phyloP scores from a whole-genome alignment of 805 yeast genomes.

The Spathaspora hagerdaliae region DNA sequence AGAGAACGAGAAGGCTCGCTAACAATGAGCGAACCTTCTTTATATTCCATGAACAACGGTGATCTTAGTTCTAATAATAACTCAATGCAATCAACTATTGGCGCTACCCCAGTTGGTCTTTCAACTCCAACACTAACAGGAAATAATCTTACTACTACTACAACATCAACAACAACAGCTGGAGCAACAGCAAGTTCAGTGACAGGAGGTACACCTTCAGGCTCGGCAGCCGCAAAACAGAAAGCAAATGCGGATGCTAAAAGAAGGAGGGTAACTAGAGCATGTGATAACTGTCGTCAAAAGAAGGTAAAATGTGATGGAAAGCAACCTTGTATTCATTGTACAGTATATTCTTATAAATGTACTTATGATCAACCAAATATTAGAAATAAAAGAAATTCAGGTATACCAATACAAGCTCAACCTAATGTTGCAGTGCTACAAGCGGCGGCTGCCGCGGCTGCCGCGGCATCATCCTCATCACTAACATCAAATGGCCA shows the following conservation, averaged over 20 bases:
- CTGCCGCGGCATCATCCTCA: slow-evolving; percentile 4
- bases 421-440: slow-evolving; percentile 8
- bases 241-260: slow-evolving; percentile 25
- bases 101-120: too few species aligned
- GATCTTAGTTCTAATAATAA: too few species aligned
- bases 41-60: too few species aligned
- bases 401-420: slow-evolving; percentile 27
- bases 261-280: slow-evolving; percentile 64
- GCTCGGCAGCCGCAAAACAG: neutral
- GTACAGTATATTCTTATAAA: slow-evolving; percentile 81
- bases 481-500: neutral
- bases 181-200: neutral
- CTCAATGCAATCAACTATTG: too few species aligned
- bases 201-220: too few species aligned
- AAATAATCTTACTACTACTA: neutral
- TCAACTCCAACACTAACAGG: neutral
- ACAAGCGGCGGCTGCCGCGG: slow-evolving; percentile 8
- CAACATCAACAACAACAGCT: neutral
- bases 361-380: slow-evolving; percentile 84
- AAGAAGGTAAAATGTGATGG: slow-evolving; percentile 82
- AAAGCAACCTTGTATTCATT: slow-evolving; percentile 71
- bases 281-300: slow-evolving; percentile 72
- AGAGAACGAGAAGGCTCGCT: neutral
- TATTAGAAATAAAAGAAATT: slow-evolving; percentile 44
- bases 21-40: neutral